A percentile compares a stretch with the other conserved stretches of the same genome.
phyloP scores from a whole-genome alignment of 2,329 filamentous ascomycete genomes.

The Aspergillus pseudotamarii region DNA sequence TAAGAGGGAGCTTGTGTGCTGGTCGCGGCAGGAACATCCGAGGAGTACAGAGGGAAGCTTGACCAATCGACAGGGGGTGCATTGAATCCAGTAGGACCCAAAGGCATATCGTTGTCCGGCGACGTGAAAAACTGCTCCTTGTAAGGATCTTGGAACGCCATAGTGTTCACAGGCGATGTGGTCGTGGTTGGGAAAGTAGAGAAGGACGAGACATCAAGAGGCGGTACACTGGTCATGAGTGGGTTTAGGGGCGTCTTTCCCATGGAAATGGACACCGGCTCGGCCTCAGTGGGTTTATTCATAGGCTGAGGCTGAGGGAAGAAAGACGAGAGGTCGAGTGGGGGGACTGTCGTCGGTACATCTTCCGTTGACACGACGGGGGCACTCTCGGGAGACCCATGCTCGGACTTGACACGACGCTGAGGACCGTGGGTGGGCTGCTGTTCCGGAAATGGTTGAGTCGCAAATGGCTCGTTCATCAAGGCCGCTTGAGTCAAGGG shows the following conservation, averaged over 20 bases:
- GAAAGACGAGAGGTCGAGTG: constrained; percentile 37
- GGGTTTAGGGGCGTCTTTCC: constrained; percentile 35
- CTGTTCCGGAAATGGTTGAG: constrained; percentile 31
- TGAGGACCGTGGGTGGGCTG: constrained; percentile 33
- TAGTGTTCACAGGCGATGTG: constrained; percentile 35
- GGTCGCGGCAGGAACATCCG: constrained; percentile 38
- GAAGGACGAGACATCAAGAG: constrained; percentile 43
- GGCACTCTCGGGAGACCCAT: constrained; percentile 49
- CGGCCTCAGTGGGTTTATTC: constrained; percentile 27
- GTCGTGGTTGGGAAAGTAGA: constrained; percentile 38
- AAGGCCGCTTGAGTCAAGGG: constrained; percentile 41
- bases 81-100: constrained; percentile 42
- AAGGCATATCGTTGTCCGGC: constrained; percentile 45
- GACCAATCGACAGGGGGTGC: constrained; percentile 53
- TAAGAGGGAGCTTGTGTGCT: constrained; percentile 51
- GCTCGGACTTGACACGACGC: constrained; percentile 48
- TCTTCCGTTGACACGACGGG: constrained; percentile 32
- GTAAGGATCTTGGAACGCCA: constrained; percentile 42
- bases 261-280: constrained; percentile 31
- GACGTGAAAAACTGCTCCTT: constrained; percentile 47
- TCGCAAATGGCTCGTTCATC: constrained; percentile 32
- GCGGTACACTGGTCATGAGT: constrained; percentile 38
- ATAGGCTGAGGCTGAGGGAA: constrained; percentile 30
- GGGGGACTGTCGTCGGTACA: constrained; percentile 24
- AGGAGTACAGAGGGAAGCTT: constrained; percentile 47